Conservation (phyloP, 306 rosid genomes). For the Medicago lupulina region DNA sequence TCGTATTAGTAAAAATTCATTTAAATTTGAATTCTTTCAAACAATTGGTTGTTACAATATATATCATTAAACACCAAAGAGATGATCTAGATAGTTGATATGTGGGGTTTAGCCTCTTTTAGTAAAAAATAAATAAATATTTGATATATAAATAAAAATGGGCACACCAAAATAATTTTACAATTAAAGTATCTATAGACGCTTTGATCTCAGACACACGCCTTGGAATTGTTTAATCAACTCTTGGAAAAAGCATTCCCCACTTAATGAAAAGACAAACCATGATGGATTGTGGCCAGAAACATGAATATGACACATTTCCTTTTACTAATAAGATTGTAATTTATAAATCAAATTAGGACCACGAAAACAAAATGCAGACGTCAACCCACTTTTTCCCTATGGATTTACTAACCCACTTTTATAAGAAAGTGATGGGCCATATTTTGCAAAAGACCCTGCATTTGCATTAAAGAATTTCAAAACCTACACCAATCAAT, state of each 20-base stretch:
- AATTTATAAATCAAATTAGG: constrained; percentile 23
- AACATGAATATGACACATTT: constrained; percentile 34
- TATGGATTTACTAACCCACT: constrained; percentile 41
- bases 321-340: constrained; percentile 14
- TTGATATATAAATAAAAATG: too few species aligned
- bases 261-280: constrained; percentile 23
- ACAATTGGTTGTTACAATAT: too few species aligned
- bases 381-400: constrained; percentile 19
- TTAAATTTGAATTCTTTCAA: too few species aligned
- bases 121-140: too few species aligned
- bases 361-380: constrained; percentile 41
- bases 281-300: constrained; percentile 24
- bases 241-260: constrained; percentile 1
- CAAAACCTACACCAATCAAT: constrained; percentile 38
- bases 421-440: constrained; percentile 43
- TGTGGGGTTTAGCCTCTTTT: too few species aligned
- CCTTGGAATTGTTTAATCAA: background rate
- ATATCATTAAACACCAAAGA: too few species aligned
- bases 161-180: background rate
- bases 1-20: too few species aligned
- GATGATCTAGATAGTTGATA: too few species aligned
- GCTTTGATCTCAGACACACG: constrained; percentile 1
- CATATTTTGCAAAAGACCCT: constrained; percentile 22
- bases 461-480: constrained; percentile 11
- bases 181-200: background rate